These are phyloP conservation scores for Talaromyces sp. DNA, from an alignment of 2,329 filamentous ascomycete genomes.

Conservation along the genomic window DNA sequence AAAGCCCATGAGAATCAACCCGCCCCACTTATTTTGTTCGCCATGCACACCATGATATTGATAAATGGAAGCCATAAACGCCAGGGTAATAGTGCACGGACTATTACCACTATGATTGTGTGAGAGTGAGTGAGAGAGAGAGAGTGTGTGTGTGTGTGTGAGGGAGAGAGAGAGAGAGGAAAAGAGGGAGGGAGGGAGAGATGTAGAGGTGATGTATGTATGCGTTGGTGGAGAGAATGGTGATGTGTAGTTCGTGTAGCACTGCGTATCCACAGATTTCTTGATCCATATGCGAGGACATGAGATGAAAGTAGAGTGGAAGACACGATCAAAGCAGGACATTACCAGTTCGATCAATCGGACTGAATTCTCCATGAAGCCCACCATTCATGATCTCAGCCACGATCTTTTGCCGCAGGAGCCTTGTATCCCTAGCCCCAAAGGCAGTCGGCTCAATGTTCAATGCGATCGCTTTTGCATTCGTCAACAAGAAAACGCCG, in stretches of 20 bases:
- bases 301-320: neutral
- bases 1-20: conserved; percentile 2
- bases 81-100: neutral
- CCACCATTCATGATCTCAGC: conserved; percentile 52
- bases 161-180: neutral
- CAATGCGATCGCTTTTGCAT: conserved; percentile 51
- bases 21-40: conserved; percentile 15
- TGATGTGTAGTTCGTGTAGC: neutral
- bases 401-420: conserved; percentile 50
- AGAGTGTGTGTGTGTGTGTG: neutral
- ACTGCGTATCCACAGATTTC: too few relatives aligned
- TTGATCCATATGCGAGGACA: too few relatives aligned
- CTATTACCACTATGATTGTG: neutral
- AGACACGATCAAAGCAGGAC: conserved; percentile 25
- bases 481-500: conserved; percentile 54
- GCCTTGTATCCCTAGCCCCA: conserved; percentile 41
- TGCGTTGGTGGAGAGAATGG: neutral
- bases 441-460: conserved; percentile 48
- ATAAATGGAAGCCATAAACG: conserved; percentile 7
- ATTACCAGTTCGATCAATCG: conserved; percentile 23
- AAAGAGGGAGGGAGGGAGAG: neutral
- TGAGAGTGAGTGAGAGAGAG: neutral
- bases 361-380: conserved; percentile 47
- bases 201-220: neutral
- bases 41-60: conserved; percentile 19